Base-by-base conservation (phyloP, 1,139 yeast species). In the Candida albicans region DNA sequence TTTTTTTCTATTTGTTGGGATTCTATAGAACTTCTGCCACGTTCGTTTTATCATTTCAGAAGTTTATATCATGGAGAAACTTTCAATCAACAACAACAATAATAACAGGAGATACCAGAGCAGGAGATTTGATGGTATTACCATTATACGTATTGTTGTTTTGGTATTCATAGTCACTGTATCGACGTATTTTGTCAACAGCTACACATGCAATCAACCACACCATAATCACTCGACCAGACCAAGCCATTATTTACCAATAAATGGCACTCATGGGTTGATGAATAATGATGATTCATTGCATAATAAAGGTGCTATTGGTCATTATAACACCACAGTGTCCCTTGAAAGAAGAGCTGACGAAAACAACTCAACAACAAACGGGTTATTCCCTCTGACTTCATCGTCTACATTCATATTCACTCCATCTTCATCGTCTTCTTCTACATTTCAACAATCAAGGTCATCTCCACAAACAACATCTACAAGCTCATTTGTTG, bases 371-470 rank as follows among this genome's bases (percentile, higher is more conserved):
- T 42, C 48, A 9, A 37, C 45, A 8, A 18, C 39, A 18, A 6
- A 10, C 25, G 24, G 12, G 28, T 13, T 12, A 24, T 31, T n/a
- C 15, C 11, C 14, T 15, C 15, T 37, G 9, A 35, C 44, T 48
- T 48, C 45, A 36, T 52, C 59, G 11, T 52, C 55, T 13, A 53
- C 59, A n/a, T 44, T 41, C 12, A 52, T 47, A 14, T 11, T 56
- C 22, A 41, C 51, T 10, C 39, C 47, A 13, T 12, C 32, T 11
- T 37, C 47, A 15, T 28, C 39, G n/a, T 33, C 43, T 25, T 28
- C 45, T 22, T 18, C 22, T 18, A 18, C 22, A 18, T 18, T 5
- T 5, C 22, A 18, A 18, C 22, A 18, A 18, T 18, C 22, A 18
- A 18, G 22, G 3, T 18, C 22, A 18, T 4, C 22, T 18, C 22